phyloP scores from a whole-genome alignment of 2,329 filamentous ascomycete species.

The Pseudocercospora vitis region DNA sequence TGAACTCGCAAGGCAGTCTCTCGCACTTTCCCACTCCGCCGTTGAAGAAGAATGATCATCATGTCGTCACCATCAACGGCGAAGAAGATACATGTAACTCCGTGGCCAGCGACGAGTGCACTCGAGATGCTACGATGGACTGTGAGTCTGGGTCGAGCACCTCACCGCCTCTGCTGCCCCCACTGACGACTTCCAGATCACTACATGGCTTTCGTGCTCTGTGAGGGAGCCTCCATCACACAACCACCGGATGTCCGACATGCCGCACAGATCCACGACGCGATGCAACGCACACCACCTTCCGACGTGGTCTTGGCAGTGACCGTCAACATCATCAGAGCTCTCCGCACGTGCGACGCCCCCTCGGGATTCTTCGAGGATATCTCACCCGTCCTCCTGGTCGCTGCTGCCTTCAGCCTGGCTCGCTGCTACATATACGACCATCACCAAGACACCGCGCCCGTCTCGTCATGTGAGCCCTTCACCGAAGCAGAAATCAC shows the following conservation, averaged over 20 bases:
- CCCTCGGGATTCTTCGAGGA: too few species aligned
- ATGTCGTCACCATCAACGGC: too few species aligned
- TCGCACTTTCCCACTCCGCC: conserved; percentile 37
- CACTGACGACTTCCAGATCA: conserved; percentile 17
- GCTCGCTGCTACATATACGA: too few species aligned
- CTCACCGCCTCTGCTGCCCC: not conserved
- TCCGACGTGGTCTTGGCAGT: conserved; percentile 16
- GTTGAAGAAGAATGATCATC: conserved; percentile 23
- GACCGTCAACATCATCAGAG: too few species aligned
- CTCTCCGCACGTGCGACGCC: too few species aligned
- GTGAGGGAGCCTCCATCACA: not conserved
- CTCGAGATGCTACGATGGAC: not conserved
- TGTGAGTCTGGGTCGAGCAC: not conserved
- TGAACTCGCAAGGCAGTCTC: conserved; percentile 32
- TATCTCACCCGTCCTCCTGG: too few species aligned
- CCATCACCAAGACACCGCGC: too few species aligned
- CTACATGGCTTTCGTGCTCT: conserved; percentile 17
- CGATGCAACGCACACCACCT: conserved; percentile 30
- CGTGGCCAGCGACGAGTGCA: too few species aligned
- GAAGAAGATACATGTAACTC: too few species aligned
- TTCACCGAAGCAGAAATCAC: too few species aligned
- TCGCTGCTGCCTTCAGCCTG: too few species aligned
- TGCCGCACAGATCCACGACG: not conserved
- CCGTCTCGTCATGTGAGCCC: too few species aligned
- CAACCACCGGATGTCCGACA: not conserved